Conservation (phyloP, 129 eudicot genomes). For the Pseudognaphalium luteoalbum region DNA sequence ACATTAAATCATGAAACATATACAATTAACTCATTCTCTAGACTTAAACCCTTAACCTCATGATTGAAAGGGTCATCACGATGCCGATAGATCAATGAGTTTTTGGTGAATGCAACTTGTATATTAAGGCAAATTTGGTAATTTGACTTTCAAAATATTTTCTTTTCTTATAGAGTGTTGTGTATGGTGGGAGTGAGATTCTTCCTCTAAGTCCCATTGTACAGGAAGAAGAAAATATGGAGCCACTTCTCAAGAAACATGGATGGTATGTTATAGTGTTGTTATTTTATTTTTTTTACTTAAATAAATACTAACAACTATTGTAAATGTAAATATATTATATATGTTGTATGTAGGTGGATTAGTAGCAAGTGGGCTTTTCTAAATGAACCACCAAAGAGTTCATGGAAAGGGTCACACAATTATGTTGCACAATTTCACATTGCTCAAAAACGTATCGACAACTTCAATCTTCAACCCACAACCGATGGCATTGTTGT, state of each 20-base stretch:
- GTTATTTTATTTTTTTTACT: not conserved
- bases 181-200: constrained; percentile 19
- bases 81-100: no score
- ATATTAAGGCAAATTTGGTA: not conserved
- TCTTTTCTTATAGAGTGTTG: constrained; percentile 12
- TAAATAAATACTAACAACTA: no score
- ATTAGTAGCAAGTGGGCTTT: constrained; percentile 43
- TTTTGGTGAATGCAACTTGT: not conserved
- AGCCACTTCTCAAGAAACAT: constrained; percentile 40
- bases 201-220: constrained; percentile 6
- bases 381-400: constrained; percentile 36
- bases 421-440: constrained; percentile 37
- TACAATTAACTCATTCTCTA: no score
- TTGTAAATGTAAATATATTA: not conserved
- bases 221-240: constrained; percentile 31
- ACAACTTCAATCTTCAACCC: not conserved
- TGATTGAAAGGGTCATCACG: no score
- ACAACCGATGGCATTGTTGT: constrained; percentile 1
- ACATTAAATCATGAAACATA: no score
- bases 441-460: constrained; percentile 25
- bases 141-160: not conserved
- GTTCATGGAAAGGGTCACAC: constrained; percentile 17
- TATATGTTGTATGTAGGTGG: constrained; percentile 24
- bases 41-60: no score
- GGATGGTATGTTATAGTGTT: constrained; percentile 28